Base-by-base conservation (phyloP, 2,329 filamentous ascomycete genomes). In the Fusarium subtropicale region DNA sequence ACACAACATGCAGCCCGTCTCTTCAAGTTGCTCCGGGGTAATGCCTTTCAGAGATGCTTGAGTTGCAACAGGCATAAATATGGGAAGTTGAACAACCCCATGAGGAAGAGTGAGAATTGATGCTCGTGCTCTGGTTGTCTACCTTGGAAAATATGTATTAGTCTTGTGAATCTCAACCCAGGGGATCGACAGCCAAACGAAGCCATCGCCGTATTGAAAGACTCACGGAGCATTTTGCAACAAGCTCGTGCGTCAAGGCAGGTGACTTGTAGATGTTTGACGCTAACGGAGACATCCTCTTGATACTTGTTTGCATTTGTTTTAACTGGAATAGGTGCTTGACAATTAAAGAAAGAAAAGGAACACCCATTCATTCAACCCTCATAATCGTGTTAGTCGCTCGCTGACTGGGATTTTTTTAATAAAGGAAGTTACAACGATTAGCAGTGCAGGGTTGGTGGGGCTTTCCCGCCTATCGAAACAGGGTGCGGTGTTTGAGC, bases 41-140 rank as follows among this genome's bases (percentile, higher is more conserved):
- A 99, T 82, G 44, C 96, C 96, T 78, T 99, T 99, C 39, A 99
- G 85, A 1, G 95, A 97, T 1, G 93, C 96, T 81, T 99, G 96
- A 1, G 96, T 99, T 31, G 96, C 96, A 44, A 99, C 96, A 18
- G 96, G 96, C 96, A 99, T 99, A 81, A 99, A 99, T 61, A 98
- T 90, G 10, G 97, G 96, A 31, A 98, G 87, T 74, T 92, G 88
- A 28, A 99, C 94, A 2, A 91, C 86, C 60, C 96, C 96, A 88
- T 99, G 97, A 52, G 96, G 95, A 28, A 99, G 89, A 48, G 90
- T 91, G 56, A 99, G 86, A 62, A 89, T 90, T 55, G 96, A 96
- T 51, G 96, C 96, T 72, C 96, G 92, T 28, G 96, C 96, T 85
- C 95, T 93, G 13, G 95, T 98, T 50, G 94, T 97, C 95, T 98